Conservation (phyloP, 768 basidiomycete genomes). For the Tylopilus sp. region DNA sequence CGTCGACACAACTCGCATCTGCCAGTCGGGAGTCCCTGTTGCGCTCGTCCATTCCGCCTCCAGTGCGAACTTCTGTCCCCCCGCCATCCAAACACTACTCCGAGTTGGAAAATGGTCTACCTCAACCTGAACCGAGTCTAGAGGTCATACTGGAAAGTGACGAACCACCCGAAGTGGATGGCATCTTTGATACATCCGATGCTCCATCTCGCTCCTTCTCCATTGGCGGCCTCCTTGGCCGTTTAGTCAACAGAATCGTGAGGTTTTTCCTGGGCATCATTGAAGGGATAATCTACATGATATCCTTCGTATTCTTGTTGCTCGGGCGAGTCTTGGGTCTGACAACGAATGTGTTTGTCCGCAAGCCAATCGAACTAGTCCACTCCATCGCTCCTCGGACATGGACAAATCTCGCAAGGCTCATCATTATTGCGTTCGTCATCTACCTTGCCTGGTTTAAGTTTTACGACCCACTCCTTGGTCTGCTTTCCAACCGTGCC, state of each 20-base stretch:
- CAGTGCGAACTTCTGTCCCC: constrained; percentile 36
- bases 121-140: constrained; percentile 50
- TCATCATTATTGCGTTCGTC: constrained; percentile 39
- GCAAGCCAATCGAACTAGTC: constrained; percentile 45
- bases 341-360: constrained; percentile 44
- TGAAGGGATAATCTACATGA: constrained; percentile 20
- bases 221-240: constrained; percentile 44
- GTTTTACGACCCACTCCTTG: constrained; percentile 36
- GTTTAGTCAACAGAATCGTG: constrained; percentile 36
- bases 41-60: constrained; percentile 37
- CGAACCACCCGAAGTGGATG: constrained; percentile 39
- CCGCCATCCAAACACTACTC: constrained; percentile 29
- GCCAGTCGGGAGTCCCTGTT: constrained; percentile 32
- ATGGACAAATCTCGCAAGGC: constrained; percentile 36
- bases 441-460: constrained; percentile 46
- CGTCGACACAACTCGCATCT: constrained; percentile 31
- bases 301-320: constrained; percentile 39
- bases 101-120: constrained; percentile 20
- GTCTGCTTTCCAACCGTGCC: constrained; percentile 33
- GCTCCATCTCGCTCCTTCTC: constrained; percentile 33
- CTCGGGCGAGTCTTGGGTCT: constrained; percentile 49
- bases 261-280: constrained; percentile 31
- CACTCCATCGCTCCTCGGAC: constrained; percentile 32
- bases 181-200: constrained; percentile 23
- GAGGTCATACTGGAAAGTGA: constrained; percentile 65